Conservation (phyloP, 108 stramenopile genomes). For the Nitzschia sp. region DNA sequence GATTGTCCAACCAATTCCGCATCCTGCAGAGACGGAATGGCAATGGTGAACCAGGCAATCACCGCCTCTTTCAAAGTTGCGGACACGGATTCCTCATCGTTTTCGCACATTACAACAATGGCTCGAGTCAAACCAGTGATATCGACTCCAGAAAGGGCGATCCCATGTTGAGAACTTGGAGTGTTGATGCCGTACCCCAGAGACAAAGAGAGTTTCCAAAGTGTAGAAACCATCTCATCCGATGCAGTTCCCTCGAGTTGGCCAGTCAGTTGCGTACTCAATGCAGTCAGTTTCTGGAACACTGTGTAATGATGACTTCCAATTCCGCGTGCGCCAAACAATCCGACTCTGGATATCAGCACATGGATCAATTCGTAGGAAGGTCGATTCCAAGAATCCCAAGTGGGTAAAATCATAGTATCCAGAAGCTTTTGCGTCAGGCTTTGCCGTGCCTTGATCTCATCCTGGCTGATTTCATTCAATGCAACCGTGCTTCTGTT, state of each 20-base stretch:
- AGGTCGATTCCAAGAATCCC: conserved; percentile 24
- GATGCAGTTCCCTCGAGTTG: neutral
- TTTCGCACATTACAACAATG: too few species aligned
- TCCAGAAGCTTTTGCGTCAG: conserved; percentile 35
- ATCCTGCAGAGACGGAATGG: conserved; percentile 18
- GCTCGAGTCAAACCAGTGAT: too few species aligned
- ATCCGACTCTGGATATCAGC: conserved; percentile 56
- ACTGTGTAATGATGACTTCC: conserved; percentile 66
- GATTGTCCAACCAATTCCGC: neutral
- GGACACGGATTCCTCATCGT: conserved; percentile 9
- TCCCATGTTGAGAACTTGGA: neutral
- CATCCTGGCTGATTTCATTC: conserved; percentile 12
- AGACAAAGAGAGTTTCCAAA: conserved; percentile 43
- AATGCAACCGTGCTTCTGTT: conserved; percentile 1
- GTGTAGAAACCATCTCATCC: neutral
- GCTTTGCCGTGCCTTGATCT: conserved; percentile 21
- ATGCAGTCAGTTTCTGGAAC: conserved; percentile 18
- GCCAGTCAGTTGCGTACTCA: conserved; percentile 5
- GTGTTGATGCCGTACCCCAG: conserved; percentile 51
- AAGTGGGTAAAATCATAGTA: conserved; percentile 37
- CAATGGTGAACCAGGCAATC: conserved; percentile 47
- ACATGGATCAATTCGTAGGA: conserved; percentile 54
- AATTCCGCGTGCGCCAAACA: conserved; percentile 50
- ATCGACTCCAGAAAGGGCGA: too few species aligned
- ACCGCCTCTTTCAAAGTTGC: conserved; percentile 9